A percentile compares a stretch with the other conserved stretches of the same genome.
Conservation (phyloP, 257 asterid species). For the Gardenia jasminoides region DNA sequence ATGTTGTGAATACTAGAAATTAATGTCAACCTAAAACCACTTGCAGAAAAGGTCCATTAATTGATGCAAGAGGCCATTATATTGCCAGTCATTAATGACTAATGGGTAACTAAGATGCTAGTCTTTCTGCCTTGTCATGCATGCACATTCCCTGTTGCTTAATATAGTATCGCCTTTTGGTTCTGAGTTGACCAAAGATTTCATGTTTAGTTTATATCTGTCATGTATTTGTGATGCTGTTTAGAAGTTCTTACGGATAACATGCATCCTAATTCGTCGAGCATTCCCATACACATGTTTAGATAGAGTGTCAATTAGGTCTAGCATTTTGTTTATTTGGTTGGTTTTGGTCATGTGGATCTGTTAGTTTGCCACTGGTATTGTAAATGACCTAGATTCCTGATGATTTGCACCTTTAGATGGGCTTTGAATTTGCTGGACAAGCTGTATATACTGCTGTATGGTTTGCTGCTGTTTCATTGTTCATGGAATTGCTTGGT, state of each 20-base stretch:
- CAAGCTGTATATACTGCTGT: constrained; percentile 87
- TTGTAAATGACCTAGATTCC: background rate
- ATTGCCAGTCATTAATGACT: background rate
- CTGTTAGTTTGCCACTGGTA: background rate
- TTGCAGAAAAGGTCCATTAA: background rate
- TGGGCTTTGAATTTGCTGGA: constrained; percentile 98
- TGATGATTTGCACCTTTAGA: constrained; percentile 46
- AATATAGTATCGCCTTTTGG: background rate
- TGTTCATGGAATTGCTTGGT: constrained; percentile 97
- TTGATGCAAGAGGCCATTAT: background rate
- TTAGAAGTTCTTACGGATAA: background rate
- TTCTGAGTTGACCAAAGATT: background rate
- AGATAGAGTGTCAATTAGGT: background rate
- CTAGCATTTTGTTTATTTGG: background rate
- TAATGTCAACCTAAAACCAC: background rate
- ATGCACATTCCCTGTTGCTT: background rate
- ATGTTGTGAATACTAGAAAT: background rate
- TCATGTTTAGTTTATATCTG: background rate
- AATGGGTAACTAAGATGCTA: too few species aligned
- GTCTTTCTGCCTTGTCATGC: background rate
- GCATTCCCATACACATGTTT: background rate
- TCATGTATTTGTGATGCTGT: background rate
- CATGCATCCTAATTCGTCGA: background rate
- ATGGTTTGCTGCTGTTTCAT: constrained; percentile 93
- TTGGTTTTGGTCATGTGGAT: background rate